These are phyloP conservation scores for Lyophyllum atratum DNA, from an alignment of 768 basidiomycete genomes.

Conservation along the genomic window DNA sequence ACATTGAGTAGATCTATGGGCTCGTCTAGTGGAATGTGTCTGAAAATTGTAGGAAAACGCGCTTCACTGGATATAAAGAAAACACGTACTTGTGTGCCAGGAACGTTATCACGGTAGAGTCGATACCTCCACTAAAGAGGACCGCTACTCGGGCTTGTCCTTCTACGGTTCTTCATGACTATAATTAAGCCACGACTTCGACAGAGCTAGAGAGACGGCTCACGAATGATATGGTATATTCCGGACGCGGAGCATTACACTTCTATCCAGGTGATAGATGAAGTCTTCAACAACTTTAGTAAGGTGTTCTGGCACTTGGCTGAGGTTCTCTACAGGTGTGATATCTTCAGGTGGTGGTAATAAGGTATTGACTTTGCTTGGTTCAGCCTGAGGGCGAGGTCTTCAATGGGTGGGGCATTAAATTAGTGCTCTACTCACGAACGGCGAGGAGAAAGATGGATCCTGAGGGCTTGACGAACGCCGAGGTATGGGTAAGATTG, in stretches of 20 bases:
- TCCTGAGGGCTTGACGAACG: background rate
- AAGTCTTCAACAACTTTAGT: constrained; percentile 47
- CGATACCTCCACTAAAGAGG: constrained; percentile 95
- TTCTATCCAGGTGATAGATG: constrained; percentile 57
- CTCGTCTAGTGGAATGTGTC: constrained; percentile 72
- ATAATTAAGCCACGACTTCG: constrained; percentile 2
- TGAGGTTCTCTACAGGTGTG: constrained; percentile 36
- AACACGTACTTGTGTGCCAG: constrained; percentile 69
- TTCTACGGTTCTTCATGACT: constrained; percentile 17
- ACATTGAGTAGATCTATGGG: constrained; percentile 93
- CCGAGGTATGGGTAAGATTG: constrained; percentile 17
- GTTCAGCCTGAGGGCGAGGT: constrained; percentile 39
- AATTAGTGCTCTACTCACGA: constrained; percentile 26
- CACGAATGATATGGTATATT: constrained; percentile 61
- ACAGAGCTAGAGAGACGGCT: constrained; percentile 6
- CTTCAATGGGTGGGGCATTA: background rate
- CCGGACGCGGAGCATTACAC: constrained; percentile 67
- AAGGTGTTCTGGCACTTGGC: constrained; percentile 46
- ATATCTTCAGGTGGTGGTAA: constrained; percentile 52
- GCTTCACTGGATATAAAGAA: background rate
- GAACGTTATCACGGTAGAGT: constrained; percentile 82
- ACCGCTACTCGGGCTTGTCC: constrained; percentile 70
- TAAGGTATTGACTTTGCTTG: constrained; percentile 44
- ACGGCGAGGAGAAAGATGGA: constrained; percentile 15
- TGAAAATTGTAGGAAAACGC: constrained; percentile 27